Evolutionary conservation across 176 grass and related monocot genomes (phyloP).

Genomic region (Dendrocalamus sinicus): DNA sequence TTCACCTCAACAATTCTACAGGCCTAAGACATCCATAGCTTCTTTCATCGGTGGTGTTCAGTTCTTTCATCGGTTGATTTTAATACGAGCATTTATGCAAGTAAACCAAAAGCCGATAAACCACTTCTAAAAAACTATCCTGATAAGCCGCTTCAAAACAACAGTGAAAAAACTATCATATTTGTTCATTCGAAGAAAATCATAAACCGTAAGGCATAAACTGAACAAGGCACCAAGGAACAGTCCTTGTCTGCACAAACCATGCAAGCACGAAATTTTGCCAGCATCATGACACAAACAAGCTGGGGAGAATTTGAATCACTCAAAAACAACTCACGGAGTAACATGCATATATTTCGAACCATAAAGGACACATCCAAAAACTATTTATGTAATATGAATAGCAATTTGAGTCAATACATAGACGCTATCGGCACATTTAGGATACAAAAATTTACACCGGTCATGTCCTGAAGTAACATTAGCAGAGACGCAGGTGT

Average conservation of each 20-base stretch:
- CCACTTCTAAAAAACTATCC: too few species aligned
- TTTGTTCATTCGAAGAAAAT: background rate
- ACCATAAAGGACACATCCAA: conserved; percentile 36
- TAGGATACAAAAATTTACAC: conserved; percentile 63
- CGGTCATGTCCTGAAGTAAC: conserved; percentile 33
- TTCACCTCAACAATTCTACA: background rate
- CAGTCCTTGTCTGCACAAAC: background rate
- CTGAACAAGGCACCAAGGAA: too few species aligned
- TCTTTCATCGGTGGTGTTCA: background rate
- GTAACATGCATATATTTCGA: conserved; percentile 28
- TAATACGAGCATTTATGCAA: rapidly evolving
- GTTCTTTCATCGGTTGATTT: background rate
- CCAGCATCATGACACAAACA: background rate
- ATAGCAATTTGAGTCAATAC: conserved; percentile 43
- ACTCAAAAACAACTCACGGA: conserved; percentile 12
- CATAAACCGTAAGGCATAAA: too few species aligned
- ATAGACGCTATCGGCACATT: conserved; percentile 39
- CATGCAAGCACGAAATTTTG: conserved; percentile 1
- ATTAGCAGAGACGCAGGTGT: conserved; percentile 32
- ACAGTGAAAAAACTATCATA: too few species aligned
- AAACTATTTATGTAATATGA: conserved; percentile 45
- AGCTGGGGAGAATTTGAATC: background rate
- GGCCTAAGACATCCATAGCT: background rate
- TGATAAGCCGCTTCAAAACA: too few species aligned
- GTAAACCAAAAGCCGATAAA: too few species aligned